Evolutionary conservation across 148 eudicot species (phyloP).

Genomic region (Mesembryanthemum crystallinum): DNA sequence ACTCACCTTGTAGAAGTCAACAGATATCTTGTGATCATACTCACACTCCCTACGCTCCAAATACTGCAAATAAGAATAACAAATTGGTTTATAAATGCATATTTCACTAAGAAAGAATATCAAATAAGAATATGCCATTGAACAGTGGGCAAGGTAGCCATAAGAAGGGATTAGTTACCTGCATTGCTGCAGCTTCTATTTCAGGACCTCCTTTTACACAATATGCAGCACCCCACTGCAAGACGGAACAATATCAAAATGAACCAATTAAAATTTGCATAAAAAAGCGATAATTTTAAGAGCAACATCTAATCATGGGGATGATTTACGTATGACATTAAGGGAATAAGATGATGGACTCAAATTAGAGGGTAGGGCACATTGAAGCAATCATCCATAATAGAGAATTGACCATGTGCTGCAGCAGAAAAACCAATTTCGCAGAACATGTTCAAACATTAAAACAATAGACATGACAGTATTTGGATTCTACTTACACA

Average conservation of each 20-base stretch:
- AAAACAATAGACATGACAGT: background rate
- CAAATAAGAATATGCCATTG: background rate
- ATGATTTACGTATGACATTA: background rate
- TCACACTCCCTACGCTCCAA: constrained; percentile 88
- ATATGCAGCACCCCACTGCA: constrained; percentile 94
- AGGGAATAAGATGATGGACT: background rate
- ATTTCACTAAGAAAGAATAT: background rate
- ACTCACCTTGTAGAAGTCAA: constrained; percentile 72
- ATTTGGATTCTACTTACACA: constrained; percentile 52
- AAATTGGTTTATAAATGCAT: background rate
- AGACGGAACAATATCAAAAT: constrained; percentile 7
- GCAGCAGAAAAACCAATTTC: background rate
- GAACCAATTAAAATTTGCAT: background rate
- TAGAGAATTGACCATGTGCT: background rate
- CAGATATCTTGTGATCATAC: constrained; percentile 68
- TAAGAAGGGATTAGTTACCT: constrained; percentile 35
- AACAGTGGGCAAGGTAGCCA: background rate
- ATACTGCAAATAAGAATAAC: constrained; percentile 48
- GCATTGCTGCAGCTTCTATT: constrained; percentile 69
- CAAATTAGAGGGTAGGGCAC: background rate
- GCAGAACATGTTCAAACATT: background rate
- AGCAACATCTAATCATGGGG: background rate
- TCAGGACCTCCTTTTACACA: constrained; percentile 87
- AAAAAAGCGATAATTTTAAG: background rate
- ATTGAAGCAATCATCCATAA: background rate